Evolutionary conservation across 2,329 filamentous ascomycete genomes (phyloP), one percentile per base, ranked within the genome.

Genomic region (Phialocephala sp.): DNA sequence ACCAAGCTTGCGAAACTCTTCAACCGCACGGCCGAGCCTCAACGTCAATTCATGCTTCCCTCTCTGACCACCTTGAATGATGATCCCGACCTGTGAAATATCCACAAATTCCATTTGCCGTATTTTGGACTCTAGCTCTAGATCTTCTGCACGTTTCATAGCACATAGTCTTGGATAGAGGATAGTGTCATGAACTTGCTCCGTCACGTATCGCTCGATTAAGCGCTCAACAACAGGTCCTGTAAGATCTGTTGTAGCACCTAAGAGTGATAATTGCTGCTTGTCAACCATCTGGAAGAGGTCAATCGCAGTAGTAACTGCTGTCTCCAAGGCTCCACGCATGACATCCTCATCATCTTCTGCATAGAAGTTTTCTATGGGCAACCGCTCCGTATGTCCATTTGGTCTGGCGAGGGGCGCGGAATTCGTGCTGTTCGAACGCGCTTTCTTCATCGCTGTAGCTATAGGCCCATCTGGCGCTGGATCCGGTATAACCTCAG

Each of bases 231-330:
- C 94, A 9, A 96, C 81, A 1, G 94, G 92, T 0, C 95, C 94
- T 0, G 95, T 98, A 60, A 99, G 81, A 75, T 97, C 93, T 1
- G 96, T 99, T 1, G 93, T 97, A 4, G 94, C 92, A 20, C 94
- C 95, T 4, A 99, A 84, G 41, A 97, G 84, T 2, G 94, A 97
- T 35, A 99, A 82, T 74, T 98, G 95, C 73, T 97, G 92, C 77
- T 97, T 97, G 76, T 99, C 95, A 6, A 99, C 94, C 66, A 89
- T 89, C 74, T 98, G 94, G 71, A 99, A 99, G 0, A 98, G 84
- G 74, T 99, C 95, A 71, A 99, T 98, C 0, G 94, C 95, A 11
- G 91, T 87, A 11, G 93, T 97, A 12, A 99, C 92, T 1, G 94
- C 94, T 1, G 92, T 96, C 79, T 99, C 95, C 15, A 98, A 81